Conservation (phyloP, 441 rosid genomes). For the Erysimum cheiri region DNA sequence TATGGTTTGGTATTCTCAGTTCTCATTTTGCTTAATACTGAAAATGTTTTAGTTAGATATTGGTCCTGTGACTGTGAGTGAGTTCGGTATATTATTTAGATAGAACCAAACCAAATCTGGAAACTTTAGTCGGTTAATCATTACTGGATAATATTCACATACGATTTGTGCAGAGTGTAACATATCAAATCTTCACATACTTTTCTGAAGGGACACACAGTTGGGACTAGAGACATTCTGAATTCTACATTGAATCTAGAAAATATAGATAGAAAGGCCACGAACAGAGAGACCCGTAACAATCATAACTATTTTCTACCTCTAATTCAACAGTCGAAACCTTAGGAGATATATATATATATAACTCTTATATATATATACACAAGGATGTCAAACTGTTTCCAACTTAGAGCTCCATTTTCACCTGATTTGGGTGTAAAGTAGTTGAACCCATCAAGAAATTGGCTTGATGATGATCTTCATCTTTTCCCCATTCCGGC, state of each 20-base stretch:
- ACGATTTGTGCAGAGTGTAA: neutral
- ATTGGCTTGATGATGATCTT: constrained; percentile 58
- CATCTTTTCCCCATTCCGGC: constrained; percentile 71
- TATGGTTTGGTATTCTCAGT: neutral
- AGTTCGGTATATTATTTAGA: neutral
- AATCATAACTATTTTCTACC: constrained; percentile 23
- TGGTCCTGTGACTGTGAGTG: too few species aligned
- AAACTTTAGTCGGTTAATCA: neutral
- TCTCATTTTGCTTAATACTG: neutral
- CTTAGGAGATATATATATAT: constrained; percentile 29
- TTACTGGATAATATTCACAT: neutral
- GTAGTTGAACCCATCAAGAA: constrained; percentile 69
- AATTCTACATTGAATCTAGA: constrained; percentile 10
- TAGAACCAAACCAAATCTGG: constrained; percentile 1
- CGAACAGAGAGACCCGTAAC: constrained; percentile 22
- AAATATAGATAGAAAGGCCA: constrained; percentile 30
- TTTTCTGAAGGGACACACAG: neutral
- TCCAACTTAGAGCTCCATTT: constrained; percentile 71
- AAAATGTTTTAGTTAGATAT: neutral
- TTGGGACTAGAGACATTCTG: constrained; percentile 12
- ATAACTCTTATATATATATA: constrained; percentile 42
- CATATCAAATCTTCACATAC: neutral
- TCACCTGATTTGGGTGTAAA: constrained; percentile 62
- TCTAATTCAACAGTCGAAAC: constrained; percentile 29
- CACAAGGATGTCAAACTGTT: constrained; percentile 49